A percentile compares a stretch with the other conserved stretches of the same genome.
phyloP scores from a whole-genome alignment of 73 alveolate genomes.

The Paramecium pentaurelia region DNA sequence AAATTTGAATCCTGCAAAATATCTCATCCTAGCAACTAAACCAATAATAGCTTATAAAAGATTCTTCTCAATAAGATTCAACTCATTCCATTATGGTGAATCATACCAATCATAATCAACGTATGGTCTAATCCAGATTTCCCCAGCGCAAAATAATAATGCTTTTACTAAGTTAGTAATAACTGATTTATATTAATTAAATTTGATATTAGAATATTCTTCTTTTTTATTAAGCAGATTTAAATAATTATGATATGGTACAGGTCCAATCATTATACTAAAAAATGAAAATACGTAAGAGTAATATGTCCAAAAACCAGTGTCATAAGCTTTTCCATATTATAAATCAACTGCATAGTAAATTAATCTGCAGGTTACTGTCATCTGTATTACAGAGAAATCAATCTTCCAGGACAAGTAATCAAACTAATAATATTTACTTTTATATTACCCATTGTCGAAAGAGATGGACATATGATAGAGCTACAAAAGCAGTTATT shows the following conservation, averaged over 20 bases:
- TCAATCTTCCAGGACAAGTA: conserved; percentile 4
- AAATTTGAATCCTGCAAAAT: conserved; percentile 48
- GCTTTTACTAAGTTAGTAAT: background rate
- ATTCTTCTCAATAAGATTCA: background rate
- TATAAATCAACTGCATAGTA: background rate
- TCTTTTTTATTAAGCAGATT: background rate
- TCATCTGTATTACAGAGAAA: background rate
- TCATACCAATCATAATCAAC: background rate
- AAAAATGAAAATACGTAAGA: background rate
- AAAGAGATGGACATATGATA: background rate
- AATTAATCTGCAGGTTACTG: background rate
- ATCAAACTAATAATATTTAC: background rate
- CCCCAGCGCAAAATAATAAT: background rate
- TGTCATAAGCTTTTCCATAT: background rate
- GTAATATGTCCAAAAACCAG: background rate
- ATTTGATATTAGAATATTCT: background rate
- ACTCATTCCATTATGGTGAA: background rate
- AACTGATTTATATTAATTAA: background rate
- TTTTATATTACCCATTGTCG: background rate
- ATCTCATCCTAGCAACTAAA: conserved; percentile 3
- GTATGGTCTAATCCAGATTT: background rate
- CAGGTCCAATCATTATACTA: conserved; percentile 16
- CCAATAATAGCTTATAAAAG: background rate
- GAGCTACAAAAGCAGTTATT: background rate
- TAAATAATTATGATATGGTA: background rate